These are phyloP conservation scores for Ophiostoma montium DNA, from an alignment of 2,329 filamentous ascomycete species.

Conservation along the genomic window DNA sequence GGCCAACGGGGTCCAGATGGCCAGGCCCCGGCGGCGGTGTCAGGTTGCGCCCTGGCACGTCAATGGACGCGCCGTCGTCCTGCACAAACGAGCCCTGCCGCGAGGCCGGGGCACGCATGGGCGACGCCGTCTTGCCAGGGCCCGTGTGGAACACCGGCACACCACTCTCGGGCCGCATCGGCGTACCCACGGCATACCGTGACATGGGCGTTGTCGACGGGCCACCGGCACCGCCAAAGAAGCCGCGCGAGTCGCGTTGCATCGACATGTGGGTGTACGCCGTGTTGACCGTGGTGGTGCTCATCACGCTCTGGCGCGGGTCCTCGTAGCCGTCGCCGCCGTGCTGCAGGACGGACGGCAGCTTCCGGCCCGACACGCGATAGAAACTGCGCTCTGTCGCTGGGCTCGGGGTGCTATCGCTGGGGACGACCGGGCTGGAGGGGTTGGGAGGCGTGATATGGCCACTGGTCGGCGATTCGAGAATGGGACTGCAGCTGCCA, in stretches of 20 bases:
- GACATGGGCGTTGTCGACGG: slow-evolving; percentile 13
- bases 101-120: slow-evolving; percentile 30
- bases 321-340: slow-evolving; percentile 46
- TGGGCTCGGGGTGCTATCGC: background rate
- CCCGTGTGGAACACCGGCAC: slow-evolving; percentile 48
- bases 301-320: slow-evolving; percentile 16
- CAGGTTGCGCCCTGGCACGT: slow-evolving; percentile 1
- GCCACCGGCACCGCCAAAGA: slow-evolving; percentile 18
- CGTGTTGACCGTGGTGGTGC: slow-evolving; percentile 1
- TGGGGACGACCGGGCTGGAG: background rate
- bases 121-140: slow-evolving; percentile 33
- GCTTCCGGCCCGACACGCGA: slow-evolving; percentile 49
- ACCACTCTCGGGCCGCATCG: slow-evolving; percentile 47
- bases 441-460: background rate
- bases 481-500: background rate
- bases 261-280: background rate
- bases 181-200: slow-evolving; percentile 38
- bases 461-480: background rate
- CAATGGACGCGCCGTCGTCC: slow-evolving; percentile 3
- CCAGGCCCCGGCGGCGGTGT: slow-evolving; percentile 1
- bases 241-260: slow-evolving; percentile 18
- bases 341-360: slow-evolving; percentile 46
- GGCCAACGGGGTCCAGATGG: slow-evolving; percentile 12
- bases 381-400: slow-evolving; percentile 43
- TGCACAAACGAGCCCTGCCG: slow-evolving; percentile 36